Percentiles rank a stretch among this genome's conserved stretches.
phyloP scores from a whole-genome alignment of 1,139 yeast species.

The Blastobotrys proliferans region DNA sequence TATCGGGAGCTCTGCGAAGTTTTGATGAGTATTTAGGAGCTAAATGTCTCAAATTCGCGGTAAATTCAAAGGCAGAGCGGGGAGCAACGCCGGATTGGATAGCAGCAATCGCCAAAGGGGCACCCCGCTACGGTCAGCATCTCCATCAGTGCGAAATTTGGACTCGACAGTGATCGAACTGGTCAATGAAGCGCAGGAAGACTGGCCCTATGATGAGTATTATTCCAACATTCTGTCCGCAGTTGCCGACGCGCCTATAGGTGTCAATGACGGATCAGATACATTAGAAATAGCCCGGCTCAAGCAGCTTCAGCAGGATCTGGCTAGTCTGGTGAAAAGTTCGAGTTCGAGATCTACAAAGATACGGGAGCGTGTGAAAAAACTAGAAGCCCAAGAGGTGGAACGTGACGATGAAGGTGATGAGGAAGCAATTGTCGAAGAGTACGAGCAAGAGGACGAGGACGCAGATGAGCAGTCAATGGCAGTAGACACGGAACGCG shows the following conservation, averaged over 20 bases:
- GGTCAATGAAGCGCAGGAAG: not conserved
- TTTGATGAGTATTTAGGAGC: too few relatives aligned
- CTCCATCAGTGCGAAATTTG: not conserved
- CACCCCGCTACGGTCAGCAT: not conserved
- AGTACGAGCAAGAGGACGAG: not conserved
- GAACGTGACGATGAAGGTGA: slow-evolving; percentile 19
- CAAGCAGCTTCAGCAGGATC: slow-evolving; percentile 8
- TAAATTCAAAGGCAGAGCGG: slow-evolving; percentile 1
- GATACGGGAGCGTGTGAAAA: slow-evolving; percentile 18
- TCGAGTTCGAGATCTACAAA: slow-evolving; percentile 1
- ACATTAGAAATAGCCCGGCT: slow-evolving; percentile 3
- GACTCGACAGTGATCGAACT: not conserved
- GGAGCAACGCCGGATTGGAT: not conserved
- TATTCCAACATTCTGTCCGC: slow-evolving; percentile 9
- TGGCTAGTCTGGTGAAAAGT: slow-evolving; percentile 9
- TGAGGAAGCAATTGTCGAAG: slow-evolving; percentile 10
- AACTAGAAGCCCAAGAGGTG: slow-evolving; percentile 17
- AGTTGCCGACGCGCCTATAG: slow-evolving; percentile 11
- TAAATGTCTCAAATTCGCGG: slow-evolving; percentile 10
- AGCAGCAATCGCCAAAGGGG: not conserved
- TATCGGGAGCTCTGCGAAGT: not conserved
- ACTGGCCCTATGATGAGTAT: slow-evolving; percentile 11
- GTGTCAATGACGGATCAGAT: slow-evolving; percentile 7
- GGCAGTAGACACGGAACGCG: not conserved
- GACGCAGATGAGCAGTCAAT: not conserved